phyloP scores from a whole-genome alignment of 495 filamentous ascomycete species.

The Aspergillus sparsus region DNA sequence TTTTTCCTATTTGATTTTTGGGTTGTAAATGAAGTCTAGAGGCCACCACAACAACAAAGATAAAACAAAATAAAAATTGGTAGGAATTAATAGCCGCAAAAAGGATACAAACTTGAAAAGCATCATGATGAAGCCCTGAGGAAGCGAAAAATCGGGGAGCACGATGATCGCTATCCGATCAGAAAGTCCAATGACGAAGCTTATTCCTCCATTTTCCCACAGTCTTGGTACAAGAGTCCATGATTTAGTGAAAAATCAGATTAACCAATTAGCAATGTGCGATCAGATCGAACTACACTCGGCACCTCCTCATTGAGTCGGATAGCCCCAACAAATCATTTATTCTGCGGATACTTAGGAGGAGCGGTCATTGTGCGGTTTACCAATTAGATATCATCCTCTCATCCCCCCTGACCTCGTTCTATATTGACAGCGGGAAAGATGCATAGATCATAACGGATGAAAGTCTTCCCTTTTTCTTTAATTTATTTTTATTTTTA shows the following conservation, averaged over 20 bases:
- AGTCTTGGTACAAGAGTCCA: slow-evolving; percentile 2
- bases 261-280: slow-evolving; percentile 17
- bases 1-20: neutral
- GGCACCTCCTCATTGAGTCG: neutral
- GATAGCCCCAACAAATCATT: neutral
- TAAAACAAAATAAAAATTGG: neutral
- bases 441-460: too few relatives aligned
- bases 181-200: slow-evolving; percentile 17
- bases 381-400: neutral
- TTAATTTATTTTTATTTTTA: too few relatives aligned
- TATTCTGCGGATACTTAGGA: neutral
- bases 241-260: slow-evolving; percentile 6
- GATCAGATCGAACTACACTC: slow-evolving; percentile 19
- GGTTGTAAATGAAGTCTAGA: too few relatives aligned
- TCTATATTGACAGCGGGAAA: too few relatives aligned
- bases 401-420: neutral
- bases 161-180: slow-evolving; percentile 9
- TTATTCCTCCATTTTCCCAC: slow-evolving; percentile 18
- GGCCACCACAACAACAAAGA: too few relatives aligned
- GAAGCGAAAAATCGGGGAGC: neutral
- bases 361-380: neutral
- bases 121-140: neutral
- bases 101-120: neutral
- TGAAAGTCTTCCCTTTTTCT: too few relatives aligned
- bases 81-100: slow-evolving; percentile 5